These are phyloP conservation scores for Candida sithepensis DNA, from an alignment of 805 yeast genomes.

Conservation along the genomic window DNA sequence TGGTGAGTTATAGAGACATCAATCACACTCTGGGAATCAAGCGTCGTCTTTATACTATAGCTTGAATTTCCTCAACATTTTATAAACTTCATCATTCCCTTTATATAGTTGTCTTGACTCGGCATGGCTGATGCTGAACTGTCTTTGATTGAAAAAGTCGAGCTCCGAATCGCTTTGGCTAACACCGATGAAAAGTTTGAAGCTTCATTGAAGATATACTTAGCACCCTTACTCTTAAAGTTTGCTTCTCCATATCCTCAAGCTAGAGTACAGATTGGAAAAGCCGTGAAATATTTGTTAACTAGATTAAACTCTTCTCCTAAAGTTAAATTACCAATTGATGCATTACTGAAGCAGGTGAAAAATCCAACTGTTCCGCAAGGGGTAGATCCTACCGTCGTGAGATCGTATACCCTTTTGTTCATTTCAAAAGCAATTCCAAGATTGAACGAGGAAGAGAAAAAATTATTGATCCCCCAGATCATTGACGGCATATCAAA, in stretches of 20 bases:
- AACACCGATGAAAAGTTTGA: constrained; percentile 63
- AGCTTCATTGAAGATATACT: constrained; percentile 52
- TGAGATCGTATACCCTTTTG: constrained; percentile 58
- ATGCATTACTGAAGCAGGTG: constrained; percentile 61
- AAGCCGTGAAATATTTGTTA: constrained; percentile 62
- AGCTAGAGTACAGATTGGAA: constrained; percentile 62
- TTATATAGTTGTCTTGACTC: background rate
- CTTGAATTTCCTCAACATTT: background rate
- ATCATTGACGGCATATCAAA: constrained; percentile 44
- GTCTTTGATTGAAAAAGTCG: constrained; percentile 69
- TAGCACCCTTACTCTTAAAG: constrained; percentile 77
- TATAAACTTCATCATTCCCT: background rate
- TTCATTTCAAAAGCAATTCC: constrained; percentile 68
- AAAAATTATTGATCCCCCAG: constrained; percentile 41
- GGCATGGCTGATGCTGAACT: constrained; percentile 45
- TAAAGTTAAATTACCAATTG: constrained; percentile 58
- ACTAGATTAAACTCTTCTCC: constrained; percentile 60
- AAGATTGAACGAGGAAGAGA: constrained; percentile 39
- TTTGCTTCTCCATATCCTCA: constrained; percentile 64
- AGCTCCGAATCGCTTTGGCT: constrained; percentile 76
- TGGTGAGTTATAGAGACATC: no score
- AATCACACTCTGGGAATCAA: no score
- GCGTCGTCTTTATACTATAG: background rate
- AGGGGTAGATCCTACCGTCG: constrained; percentile 44
- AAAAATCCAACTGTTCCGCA: constrained; percentile 45